Evolutionary conservation across 768 basidiomycete species (phyloP), one percentile per base, ranked within the genome.

Genomic region (Tylopilus sp.): DNA sequence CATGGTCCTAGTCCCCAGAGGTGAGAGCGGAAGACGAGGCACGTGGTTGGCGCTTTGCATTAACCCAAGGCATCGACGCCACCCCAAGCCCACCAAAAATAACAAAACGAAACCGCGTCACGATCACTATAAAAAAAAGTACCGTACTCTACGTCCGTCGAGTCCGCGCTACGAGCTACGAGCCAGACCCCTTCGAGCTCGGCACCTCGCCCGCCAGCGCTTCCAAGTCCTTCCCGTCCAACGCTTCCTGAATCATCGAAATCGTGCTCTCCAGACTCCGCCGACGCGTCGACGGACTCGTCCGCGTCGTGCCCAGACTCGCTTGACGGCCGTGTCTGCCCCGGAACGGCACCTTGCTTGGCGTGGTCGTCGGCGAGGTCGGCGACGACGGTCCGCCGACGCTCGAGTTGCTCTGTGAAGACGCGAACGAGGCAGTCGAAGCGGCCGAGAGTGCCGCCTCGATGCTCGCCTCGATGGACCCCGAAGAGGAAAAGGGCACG

Each of bases 221-320:
- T 28, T 78, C 77, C 40, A 69, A 59, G 30, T 77, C 78, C 61
- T 79, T 85, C 29, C 89, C 90, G 47, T 96, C 94, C 71, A 87
- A 84, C 7, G 89, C 96, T 60, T 92, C 92, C 71, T 94, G 87
- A 64, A 98, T 96, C 67, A 98, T 81, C 56, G 87, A 87, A 78
- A 95, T 93, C 48, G 97, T 98, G 68, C 89, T 94, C 77, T 98
- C 96, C 69, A 98, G 70, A 67, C 89, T 92, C 69, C 96, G 76
- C 71, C 96, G 77, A 59, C 97, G 76, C 45, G 87, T 98, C 69
- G 91, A 94, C 14, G 97, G 96, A 63, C 87, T 90, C 46, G 95
- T 96, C 84, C 64, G 53, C 29, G 95, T 98, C 58, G 96, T 98
- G 4, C 96, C 96, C 56, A 98, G 71, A 65, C 91, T 94, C 46